Percentiles rank a stretch among this genome's conserved stretches.
Evolutionary conservation across 2,329 filamentous ascomycete genomes (phyloP).

Genomic region (Pochonia chlamydosporia): DNA sequence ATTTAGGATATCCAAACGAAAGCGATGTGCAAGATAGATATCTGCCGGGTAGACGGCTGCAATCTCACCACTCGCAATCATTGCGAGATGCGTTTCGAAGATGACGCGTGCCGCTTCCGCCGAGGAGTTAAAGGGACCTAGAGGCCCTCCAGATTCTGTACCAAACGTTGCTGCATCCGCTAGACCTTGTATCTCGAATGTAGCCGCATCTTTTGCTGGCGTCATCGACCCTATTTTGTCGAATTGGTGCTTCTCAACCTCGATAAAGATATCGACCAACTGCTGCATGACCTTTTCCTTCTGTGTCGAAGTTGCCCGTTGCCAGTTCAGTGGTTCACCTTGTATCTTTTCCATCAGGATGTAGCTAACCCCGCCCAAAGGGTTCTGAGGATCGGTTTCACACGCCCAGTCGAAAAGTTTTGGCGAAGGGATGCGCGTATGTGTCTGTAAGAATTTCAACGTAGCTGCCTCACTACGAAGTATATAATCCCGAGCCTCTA

Average conservation of each 20-base stretch:
- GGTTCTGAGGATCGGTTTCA: slow-evolving; percentile 23
- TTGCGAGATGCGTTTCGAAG: slow-evolving; percentile 15
- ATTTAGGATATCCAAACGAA: slow-evolving; percentile 3
- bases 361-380: slow-evolving; percentile 29
- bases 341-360: slow-evolving; percentile 36
- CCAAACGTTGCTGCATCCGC: slow-evolving; percentile 14
- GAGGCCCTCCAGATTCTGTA: slow-evolving; percentile 4
- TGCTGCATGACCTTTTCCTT: slow-evolving; percentile 25
- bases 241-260: slow-evolving; percentile 26
- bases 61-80: slow-evolving; percentile 21
- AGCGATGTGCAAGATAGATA: slow-evolving; percentile 12
- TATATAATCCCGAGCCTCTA: slow-evolving; percentile 17
- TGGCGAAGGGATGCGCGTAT: slow-evolving; percentile 25
- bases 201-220: neutral
- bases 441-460: slow-evolving; percentile 15
- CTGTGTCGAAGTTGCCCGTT: slow-evolving; percentile 18
- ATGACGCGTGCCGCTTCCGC: slow-evolving; percentile 11
- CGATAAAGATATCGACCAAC: slow-evolving; percentile 24
- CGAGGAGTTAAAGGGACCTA: slow-evolving; percentile 19
- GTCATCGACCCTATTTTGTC: slow-evolving; percentile 19
- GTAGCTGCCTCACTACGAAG: slow-evolving; percentile 21
- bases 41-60: slow-evolving; percentile 12
- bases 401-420: slow-evolving; percentile 26
- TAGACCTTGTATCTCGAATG: slow-evolving; percentile 10
- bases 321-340: slow-evolving; percentile 28